Conservation (phyloP, 257 asterid species). For the Lithospermum erythrorhizon region DNA sequence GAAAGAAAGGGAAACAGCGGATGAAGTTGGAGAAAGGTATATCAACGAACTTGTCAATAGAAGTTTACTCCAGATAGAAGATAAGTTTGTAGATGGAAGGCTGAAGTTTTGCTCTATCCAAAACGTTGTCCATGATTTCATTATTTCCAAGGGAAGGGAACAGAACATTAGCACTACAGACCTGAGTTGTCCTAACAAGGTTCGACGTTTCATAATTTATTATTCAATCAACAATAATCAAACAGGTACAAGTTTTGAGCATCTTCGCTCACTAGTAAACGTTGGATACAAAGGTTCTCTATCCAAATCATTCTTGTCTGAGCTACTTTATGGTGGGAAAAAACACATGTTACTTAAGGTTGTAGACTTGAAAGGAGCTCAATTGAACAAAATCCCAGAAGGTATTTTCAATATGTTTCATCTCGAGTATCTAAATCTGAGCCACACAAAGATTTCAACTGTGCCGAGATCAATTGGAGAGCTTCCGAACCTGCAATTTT, state of each 20-base stretch:
- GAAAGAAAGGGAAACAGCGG: constrained; percentile 7
- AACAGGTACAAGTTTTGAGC: neutral
- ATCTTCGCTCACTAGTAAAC: constrained; percentile 6
- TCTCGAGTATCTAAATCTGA: constrained; percentile 12
- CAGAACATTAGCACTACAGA: constrained; percentile 6
- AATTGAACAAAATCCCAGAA: constrained; percentile 9
- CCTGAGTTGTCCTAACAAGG: neutral
- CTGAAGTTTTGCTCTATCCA: constrained; percentile 1
- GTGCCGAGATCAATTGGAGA: constrained; percentile 13
- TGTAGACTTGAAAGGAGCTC: constrained; percentile 8
- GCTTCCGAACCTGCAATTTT: constrained; percentile 12
- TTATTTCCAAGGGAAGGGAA: constrained; percentile 9
- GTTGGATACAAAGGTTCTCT: neutral
- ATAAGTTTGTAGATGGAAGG: neutral
- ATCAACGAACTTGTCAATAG: constrained; percentile 2
- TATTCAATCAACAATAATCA: no score
- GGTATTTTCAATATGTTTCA: constrained; percentile 16
- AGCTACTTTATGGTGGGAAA: neutral
- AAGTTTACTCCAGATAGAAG: constrained; percentile 8
- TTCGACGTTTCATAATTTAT: constrained; percentile 10
- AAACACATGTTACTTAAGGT: constrained; percentile 11
- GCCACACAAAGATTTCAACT: constrained; percentile 1
- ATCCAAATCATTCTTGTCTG: neutral
- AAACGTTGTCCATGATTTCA: constrained; percentile 7
- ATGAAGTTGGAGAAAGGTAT: constrained; percentile 19